Base-by-base conservation (phyloP, 257 asterid species). In the Marsdenia floribunda region DNA sequence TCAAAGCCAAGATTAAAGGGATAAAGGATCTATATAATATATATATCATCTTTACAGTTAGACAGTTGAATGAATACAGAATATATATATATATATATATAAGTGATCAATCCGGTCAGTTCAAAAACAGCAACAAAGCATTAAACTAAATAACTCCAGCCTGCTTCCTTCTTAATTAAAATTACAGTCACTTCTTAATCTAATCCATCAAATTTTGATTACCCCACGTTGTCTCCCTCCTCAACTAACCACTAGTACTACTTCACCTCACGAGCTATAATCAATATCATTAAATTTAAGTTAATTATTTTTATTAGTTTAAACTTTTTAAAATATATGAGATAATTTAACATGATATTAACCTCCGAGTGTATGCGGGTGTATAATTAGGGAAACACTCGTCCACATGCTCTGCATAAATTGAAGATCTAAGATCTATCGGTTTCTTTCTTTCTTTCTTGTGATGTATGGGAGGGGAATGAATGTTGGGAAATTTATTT, bases 1-100 rank as follows among this genome's bases (percentile, higher is more conserved):
- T 40, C 24, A 66, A 44, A 22, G 50, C 71, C 71, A 66, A 66
- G 52, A 66, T 66, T 66, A 38, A 64, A 66, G n/a, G 52, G 6
- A 0, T 38, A 7, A 21, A 21, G 52, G 5, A 16, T 16, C 18
- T 44, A 7, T 44, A 6, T 42, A 6, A n/a, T 6, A 6, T 42
- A 6, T 4, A 6, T 42, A 44, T 2, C 33, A 35, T 16, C 70
- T 66, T 38, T 35, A 37, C 70, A 35, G 70, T 64, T 35, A 64
- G 44, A 64, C 49, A 63, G 42, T 33, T 63, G 44, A 35, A 29
- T 29, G 46, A 5, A 4, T 35, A 0, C 6, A 15, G 46, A 29
- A 29, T 29, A 29, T 29, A 29, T 29, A 29, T 40, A 40, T 40
- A 40, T 40, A 5, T 40, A 42, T 44, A 44, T 6, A 64, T 37